Evolutionary conservation across 495 filamentous ascomycete genomes (phyloP), one percentile per base, ranked within the genome.

Genomic region (Corynascus novoguineensis): DNA sequence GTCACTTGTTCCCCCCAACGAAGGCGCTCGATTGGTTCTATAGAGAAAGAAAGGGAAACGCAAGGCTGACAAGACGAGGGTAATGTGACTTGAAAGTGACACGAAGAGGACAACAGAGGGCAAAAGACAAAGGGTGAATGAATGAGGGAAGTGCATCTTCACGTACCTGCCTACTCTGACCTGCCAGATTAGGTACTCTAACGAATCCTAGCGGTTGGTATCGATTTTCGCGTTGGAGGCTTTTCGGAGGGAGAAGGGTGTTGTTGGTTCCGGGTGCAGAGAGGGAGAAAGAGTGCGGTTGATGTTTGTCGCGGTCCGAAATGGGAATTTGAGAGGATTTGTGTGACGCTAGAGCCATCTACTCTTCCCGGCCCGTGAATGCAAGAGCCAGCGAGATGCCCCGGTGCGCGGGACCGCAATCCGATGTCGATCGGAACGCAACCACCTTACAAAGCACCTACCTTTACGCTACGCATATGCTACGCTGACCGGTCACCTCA

Each of bases 11-110:
- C n/a, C 31, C 44, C 24, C 4, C 5, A 25, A 1, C 21, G 50
- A 41, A 14, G 21, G 17, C 57, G 17, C 27, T 48, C 51, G 32
- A 60, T 60, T 60, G 51, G 50, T 37, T 14, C n/a, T n/a, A 22
- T 42, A 28, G 44, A 14, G 44, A 21, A 28, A 3, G 41, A 54
- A 22, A 32, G 14, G 57, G 27, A 12, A 59, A 35, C 31, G 31
- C 41, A 9, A 47, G 32, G 50, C 44, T 25, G 38, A 27, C 17
- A 48, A 21, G 31, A 31, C 17, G 17, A 12, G 15, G 40, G 42
- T 35, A 53, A 54, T 25, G 57, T 58, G 56, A 53, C 42, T n/a
- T 32, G 25, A 14, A 17, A 41, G 10, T n/a, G n/a, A 41, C 2
- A 24, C 5, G 44, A 32, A 17, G 9, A 48, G 28, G 6, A 15